Evolutionary conservation across 106 monocot species (phyloP).

Genomic region (Dendrobium chrysotoxum): DNA sequence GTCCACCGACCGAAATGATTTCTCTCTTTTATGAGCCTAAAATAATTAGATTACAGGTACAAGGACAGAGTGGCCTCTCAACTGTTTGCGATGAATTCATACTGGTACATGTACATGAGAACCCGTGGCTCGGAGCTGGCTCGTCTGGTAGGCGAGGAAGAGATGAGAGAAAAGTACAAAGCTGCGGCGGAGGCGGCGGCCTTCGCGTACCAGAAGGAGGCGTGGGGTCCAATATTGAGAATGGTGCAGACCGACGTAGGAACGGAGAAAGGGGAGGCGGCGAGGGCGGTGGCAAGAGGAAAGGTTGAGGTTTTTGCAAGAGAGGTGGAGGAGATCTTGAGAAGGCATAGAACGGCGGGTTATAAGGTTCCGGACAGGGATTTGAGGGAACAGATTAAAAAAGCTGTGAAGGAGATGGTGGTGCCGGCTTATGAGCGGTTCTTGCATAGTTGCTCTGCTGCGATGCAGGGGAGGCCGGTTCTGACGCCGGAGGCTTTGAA

Average conservation of each 20-base stretch:
- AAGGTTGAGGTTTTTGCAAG: conserved; percentile 21
- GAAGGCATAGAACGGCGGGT: conserved; percentile 9
- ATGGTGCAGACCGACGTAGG: conserved; percentile 6
- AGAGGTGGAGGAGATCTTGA: conserved; percentile 22
- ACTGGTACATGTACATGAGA: conserved; percentile 59
- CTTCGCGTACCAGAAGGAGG: conserved; percentile 29
- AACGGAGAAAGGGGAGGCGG: neutral
- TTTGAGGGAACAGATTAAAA: conserved; percentile 38
- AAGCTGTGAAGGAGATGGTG: conserved; percentile 25
- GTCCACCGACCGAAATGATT: too few species aligned
- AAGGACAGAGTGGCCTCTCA: conserved; percentile 21
- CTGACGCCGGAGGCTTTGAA: conserved; percentile 23
- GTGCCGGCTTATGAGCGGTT: conserved; percentile 32
- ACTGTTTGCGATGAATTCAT: conserved; percentile 41
- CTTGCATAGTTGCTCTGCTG: conserved; percentile 6
- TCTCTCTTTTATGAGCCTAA: too few species aligned
- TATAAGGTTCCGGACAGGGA: conserved; percentile 32
- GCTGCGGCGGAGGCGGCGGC: conserved; percentile 45
- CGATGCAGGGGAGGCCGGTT: conserved; percentile 3
- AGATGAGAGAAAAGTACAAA: conserved; percentile 32
- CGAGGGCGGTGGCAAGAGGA: conserved; percentile 9
- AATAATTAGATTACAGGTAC: conserved; percentile 4
- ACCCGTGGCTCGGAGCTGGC: conserved; percentile 37
- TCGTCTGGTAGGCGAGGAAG: conserved; percentile 35
- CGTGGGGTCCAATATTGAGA: conserved; percentile 28